Conservation (phyloP, 148 eudicot genomes). For the Cornus suecica region DNA sequence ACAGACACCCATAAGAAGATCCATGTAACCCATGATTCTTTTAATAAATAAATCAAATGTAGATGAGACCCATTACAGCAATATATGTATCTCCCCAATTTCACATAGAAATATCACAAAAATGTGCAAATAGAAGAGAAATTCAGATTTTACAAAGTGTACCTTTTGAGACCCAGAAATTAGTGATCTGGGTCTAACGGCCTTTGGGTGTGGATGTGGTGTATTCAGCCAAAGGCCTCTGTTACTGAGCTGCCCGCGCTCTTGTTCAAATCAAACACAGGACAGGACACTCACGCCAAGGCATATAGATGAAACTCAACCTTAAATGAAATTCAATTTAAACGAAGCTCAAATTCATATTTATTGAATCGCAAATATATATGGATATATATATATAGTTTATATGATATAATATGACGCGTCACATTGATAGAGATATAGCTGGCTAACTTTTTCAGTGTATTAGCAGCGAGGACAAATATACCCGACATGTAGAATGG, state of each 20-base stretch:
- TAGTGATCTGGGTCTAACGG: neutral
- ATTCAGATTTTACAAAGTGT: neutral
- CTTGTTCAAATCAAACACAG: constrained; percentile 1
- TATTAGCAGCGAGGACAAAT: neutral
- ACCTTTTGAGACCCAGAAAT: neutral
- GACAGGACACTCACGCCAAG: too few relatives aligned
- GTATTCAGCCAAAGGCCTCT: neutral
- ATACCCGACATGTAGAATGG: constrained; percentile 10
- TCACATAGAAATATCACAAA: neutral
- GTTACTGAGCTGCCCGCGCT: neutral
- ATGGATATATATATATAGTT: neutral
- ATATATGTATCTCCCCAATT: neutral
- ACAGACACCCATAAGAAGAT: constrained; percentile 8
- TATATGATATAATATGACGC: constrained; percentile 22
- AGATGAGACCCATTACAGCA: neutral
- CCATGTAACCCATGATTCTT: neutral
- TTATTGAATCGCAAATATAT: constrained; percentile 11
- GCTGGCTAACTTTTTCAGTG: constrained; percentile 18
- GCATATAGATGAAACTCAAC: neutral
- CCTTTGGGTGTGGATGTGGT: too few relatives aligned
- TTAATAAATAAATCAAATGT: neutral
- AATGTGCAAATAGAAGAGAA: neutral
- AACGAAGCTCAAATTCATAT: constrained; percentile 23
- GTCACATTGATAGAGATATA: constrained; percentile 20
- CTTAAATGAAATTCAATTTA: constrained; percentile 26